Base-by-base conservation (phyloP, 495 filamentous ascomycete species). In the Penicillium lividum region DNA sequence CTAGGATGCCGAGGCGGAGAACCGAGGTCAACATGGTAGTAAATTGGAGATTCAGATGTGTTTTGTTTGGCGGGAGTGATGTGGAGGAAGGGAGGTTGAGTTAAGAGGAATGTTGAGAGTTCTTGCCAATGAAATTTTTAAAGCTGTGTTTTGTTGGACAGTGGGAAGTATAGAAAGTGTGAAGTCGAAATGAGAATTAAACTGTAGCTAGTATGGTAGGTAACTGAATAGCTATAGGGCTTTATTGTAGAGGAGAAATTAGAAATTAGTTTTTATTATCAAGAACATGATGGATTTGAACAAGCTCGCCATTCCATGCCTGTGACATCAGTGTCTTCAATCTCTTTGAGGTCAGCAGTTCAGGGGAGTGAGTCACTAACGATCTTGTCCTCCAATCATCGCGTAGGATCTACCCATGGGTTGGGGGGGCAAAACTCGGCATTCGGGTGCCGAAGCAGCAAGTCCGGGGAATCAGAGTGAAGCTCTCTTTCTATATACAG, bases 1-100 rank as follows among this genome's bases (percentile, higher is more conserved):
- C 77, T 38, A 84, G 68, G 48, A 84, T 75, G 28, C 81, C 81
- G 27, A 83, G 65, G 28, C 62, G 65, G 33, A 77, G 61, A 53
- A 60, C 34, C 27, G 58, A 57, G 54, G 64, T 62, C 5, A 62
- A 58, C 64, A 70, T 73, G 16, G 16, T 55, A 48, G 43, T 16
- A 28, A 2, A 29, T 11, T n/a, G 15, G 13, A 30, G 47, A 30
- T 9, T 28, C 6, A 16, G n/a, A 9, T 30, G 47, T 8, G 3
- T 10, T 13, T 10, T 36, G 22, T 36, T 36, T 36, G 33, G 33
- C 13, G 9, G 9, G 33, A 36, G 47, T 16, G 28, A 50, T 16
- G 47, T 4, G 47, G 16, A n/a, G 28, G 22, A 25, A 29, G 22
- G 9, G 33, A 36, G 33, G 7, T 13, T 4, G 33, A 36, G 33